A percentile compares a stretch with the other conserved stretches of the same genome.
Conservation (phyloP, 257 asterid species). For the Jacaranda mimosifolia region DNA sequence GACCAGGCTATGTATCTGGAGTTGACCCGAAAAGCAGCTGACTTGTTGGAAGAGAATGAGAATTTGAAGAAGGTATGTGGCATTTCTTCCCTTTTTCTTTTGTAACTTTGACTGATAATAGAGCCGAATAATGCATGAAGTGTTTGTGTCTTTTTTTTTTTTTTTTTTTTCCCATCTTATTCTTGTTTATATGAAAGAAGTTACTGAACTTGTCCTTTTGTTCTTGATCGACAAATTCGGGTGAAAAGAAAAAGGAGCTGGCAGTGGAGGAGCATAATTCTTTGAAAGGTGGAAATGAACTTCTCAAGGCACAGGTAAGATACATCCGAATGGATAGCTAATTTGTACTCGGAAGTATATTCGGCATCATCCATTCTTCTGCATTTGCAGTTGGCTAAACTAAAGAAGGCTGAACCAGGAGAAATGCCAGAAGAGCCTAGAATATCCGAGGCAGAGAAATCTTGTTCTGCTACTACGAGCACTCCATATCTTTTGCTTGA, state of each 20-base stretch:
- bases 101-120: background rate
- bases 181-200: background rate
- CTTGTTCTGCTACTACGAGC: conserved; percentile 37
- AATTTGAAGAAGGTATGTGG: conserved; percentile 58
- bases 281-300: conserved; percentile 50
- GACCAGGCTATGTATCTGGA: conserved; percentile 65
- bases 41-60: conserved; percentile 57
- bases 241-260: conserved; percentile 66
- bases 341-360: background rate
- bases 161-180: background rate
- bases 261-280: conserved; percentile 49
- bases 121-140: background rate
- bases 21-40: conserved; percentile 53
- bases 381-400: conserved; percentile 53
- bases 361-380: background rate
- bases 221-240: conserved; percentile 13
- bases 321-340: background rate
- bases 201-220: background rate
- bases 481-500: conserved; percentile 33
- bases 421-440: conserved; percentile 32
- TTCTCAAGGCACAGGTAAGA: conserved; percentile 58
- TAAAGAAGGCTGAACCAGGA: conserved; percentile 41
- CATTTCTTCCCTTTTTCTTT: background rate
- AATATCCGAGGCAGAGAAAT: conserved; percentile 21
- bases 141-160: too few relatives aligned